Conservation (phyloP, 1,284 basidiomycete genomes). For the Xerocomus tenax region DNA sequence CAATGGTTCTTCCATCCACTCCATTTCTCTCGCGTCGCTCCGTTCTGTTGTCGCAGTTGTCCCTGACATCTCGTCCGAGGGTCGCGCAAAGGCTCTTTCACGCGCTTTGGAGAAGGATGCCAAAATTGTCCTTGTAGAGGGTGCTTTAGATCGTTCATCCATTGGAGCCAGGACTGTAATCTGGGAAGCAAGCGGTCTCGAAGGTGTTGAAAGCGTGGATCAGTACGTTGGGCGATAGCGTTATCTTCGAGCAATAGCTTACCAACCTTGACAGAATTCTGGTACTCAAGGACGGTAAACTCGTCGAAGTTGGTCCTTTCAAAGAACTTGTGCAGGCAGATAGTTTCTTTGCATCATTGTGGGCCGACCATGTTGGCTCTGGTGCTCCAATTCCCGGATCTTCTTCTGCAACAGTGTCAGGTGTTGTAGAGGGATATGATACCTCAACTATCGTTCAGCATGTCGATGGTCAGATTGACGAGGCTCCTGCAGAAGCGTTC, state of each 20-base stretch:
- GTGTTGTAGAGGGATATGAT: conserved; percentile 24
- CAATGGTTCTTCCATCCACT: conserved; percentile 78
- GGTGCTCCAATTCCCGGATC: conserved; percentile 28
- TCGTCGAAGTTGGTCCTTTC: conserved; percentile 71
- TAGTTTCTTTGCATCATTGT: conserved; percentile 73
- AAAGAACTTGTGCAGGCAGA: conserved; percentile 60
- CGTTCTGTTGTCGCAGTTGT: conserved; percentile 76
- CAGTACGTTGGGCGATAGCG: conserved; percentile 44
- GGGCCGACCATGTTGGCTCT: conserved; percentile 64
- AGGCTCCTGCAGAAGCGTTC: conserved; percentile 4
- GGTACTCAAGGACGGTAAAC: conserved; percentile 73
- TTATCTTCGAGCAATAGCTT: neutral
- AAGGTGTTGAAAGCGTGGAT: conserved; percentile 30
- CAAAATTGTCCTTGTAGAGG: conserved; percentile 71
- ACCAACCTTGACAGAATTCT: conserved; percentile 49
- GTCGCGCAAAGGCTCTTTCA: conserved; percentile 81
- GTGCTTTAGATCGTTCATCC: conserved; percentile 70
- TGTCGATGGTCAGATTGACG: conserved; percentile 7
- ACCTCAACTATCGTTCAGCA: conserved; percentile 11
- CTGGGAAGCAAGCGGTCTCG: conserved; percentile 59
- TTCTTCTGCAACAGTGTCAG: conserved; percentile 13
- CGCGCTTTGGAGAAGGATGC: conserved; percentile 81
- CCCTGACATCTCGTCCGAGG: conserved; percentile 75
- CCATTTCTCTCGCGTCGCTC: conserved; percentile 74
- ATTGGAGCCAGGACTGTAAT: conserved; percentile 58